phyloP scores from a whole-genome alignment of 2,329 filamentous ascomycete species.

The Arthrobotrys musiformis region DNA sequence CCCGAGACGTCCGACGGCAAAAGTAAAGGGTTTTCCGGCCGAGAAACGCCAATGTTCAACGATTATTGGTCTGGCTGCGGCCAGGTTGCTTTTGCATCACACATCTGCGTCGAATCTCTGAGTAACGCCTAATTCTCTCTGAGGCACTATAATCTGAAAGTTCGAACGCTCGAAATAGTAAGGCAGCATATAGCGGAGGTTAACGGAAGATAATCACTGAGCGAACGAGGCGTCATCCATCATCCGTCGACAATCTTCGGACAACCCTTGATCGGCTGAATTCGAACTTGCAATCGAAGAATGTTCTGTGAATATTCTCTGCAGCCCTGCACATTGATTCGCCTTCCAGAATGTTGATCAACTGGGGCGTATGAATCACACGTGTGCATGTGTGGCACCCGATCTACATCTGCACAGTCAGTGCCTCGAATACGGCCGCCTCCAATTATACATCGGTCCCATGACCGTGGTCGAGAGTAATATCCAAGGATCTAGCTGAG shows the following conservation, averaged over 20 bases:
- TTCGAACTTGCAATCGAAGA: slow-evolving; percentile 11
- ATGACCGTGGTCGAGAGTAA: slow-evolving; percentile 37
- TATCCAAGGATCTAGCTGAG: slow-evolving; percentile 15
- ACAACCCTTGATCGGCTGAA: slow-evolving; percentile 32
- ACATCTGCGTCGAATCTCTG: background rate
- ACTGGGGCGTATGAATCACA: slow-evolving; percentile 44
- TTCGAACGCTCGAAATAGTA: background rate
- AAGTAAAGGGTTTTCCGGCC: slow-evolving; percentile 19
- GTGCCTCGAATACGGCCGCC: slow-evolving; percentile 32
- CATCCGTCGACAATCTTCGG: slow-evolving; percentile 11
- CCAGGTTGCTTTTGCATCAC: slow-evolving; percentile 1
- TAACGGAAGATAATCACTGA: slow-evolving; percentile 29
- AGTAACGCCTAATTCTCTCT: slow-evolving; percentile 8
- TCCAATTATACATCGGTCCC: slow-evolving; percentile 5
- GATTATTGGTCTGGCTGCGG: slow-evolving; percentile 18
- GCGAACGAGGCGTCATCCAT: slow-evolving; percentile 18
- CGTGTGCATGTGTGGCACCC: slow-evolving; percentile 42
- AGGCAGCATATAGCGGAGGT: slow-evolving; percentile 27
- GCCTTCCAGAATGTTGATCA: slow-evolving; percentile 27
- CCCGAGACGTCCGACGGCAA: slow-evolving; percentile 45
- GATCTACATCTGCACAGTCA: slow-evolving; percentile 17
- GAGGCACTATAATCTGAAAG: background rate
- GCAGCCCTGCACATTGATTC: slow-evolving; percentile 5
- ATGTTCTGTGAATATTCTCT: slow-evolving; percentile 39
- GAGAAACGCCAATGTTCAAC: slow-evolving; percentile 5